Base-by-base conservation (phyloP, 108 stramenopile species). In the Chaetoceros muelleri region DNA sequence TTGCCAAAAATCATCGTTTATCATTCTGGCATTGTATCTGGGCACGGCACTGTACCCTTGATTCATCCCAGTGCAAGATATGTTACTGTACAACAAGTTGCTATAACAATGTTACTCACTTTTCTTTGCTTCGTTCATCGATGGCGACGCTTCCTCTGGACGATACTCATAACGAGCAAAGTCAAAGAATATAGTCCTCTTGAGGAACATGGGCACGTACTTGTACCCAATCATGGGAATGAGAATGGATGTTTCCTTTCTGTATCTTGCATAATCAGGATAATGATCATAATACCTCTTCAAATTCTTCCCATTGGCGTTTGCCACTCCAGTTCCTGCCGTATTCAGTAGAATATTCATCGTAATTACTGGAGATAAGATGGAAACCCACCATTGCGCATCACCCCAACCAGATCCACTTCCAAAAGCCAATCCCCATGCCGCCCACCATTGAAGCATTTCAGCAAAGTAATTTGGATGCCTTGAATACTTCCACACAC, bases 401-500 rank as follows among this genome's bases (percentile, higher is more conserved):
- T 75, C 60, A 28, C 58, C 48, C 47, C 57, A 74, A 24, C 65
- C 60, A 23, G 27, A 47, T 44, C 46, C 24, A 24, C 62, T 64
- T 19, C 61, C 64, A 48, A 61, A 68, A 3, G 66, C 51, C 44
- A 75, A 72, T 27, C 47, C 53, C 28, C 49, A 74, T 0, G 75
- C 64, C 61, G 69, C 76, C 66, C 77, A 78, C 82, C 82, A 84
- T 60, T 78, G 79, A 24, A 73, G 67, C 17, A 84, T 84, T 64
- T 84, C 82, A 47, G 76, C 82, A 64, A 76, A 76, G 58, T 84
- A 84, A 61, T 84, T 84, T 5, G 79, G 82, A 64, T 80, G 82
- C 13, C 82, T 73, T 45, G 78, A 80, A 23, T 53, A 64, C 2
- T 67, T 67, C 79, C 82, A 80, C 13, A 77, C 34, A 10, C 82